Evolutionary conservation across 345 rosid genomes (phyloP).

Genomic region (Eucalyptus coolabah): DNA sequence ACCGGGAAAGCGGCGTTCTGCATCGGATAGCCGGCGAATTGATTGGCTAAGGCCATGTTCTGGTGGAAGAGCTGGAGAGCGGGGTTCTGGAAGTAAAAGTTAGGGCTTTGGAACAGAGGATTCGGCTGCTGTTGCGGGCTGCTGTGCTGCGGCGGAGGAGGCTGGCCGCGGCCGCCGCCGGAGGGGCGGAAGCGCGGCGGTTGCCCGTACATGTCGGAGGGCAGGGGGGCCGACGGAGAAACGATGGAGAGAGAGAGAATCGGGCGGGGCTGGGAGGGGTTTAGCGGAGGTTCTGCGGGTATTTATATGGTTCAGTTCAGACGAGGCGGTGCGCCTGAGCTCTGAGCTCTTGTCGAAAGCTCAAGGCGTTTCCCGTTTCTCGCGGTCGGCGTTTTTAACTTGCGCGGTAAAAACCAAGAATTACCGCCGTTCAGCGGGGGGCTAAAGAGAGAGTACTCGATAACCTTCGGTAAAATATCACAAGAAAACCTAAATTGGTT

Average conservation of each 20-base stretch:
- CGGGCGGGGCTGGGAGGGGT: too few species aligned
- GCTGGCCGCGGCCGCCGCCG: slow-evolving; percentile 9
- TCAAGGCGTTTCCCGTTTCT: too few species aligned
- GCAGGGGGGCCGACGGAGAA: background rate
- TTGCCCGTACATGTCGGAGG: slow-evolving; percentile 6
- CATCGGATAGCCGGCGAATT: background rate
- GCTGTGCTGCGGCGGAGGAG: background rate
- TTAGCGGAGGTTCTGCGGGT: background rate
- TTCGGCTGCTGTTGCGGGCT: background rate
- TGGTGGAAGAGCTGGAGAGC: slow-evolving; percentile 5
- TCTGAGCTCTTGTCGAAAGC: too few species aligned
- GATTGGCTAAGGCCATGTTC: slow-evolving; percentile 8
- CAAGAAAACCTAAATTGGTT: too few species aligned
- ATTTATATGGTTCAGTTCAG: too few species aligned
- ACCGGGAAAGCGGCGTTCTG: slow-evolving; percentile 8
- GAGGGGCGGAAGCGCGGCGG: background rate
- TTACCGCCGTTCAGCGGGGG: too few species aligned
- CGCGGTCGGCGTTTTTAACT: accelerated
- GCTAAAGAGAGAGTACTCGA: too few species aligned
- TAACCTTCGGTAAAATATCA: too few species aligned
- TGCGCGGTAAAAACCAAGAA: too few species aligned
- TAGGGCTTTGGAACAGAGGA: background rate
- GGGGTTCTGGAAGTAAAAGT: slow-evolving; percentile 12
- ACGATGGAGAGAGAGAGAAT: background rate
- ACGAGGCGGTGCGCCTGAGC: too few species aligned